phyloP scores from a whole-genome alignment of 805 yeast species.

The Myxozyma geophila region DNA sequence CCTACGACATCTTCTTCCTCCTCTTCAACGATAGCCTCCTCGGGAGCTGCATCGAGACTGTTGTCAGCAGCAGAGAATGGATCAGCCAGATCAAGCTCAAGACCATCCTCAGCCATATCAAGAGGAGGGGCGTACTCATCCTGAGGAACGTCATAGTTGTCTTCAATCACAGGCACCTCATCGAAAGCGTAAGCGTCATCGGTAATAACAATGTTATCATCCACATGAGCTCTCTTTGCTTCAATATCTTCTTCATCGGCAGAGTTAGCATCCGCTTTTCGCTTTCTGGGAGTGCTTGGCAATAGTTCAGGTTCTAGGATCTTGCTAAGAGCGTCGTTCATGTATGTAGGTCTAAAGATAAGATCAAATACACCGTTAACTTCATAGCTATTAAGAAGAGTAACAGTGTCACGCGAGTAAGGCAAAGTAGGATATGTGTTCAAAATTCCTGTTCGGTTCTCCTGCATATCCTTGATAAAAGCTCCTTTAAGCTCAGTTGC shows the following conservation, averaged over 20 bases:
- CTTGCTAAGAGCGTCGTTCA: slow-evolving; percentile 19
- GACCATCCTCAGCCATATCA: slow-evolving; percentile 7
- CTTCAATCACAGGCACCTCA: slow-evolving; percentile 14
- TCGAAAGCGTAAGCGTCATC: slow-evolving; percentile 17
- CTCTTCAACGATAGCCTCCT: slow-evolving; percentile 3
- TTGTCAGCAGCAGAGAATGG: slow-evolving; percentile 1
- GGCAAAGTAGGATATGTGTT: slow-evolving; percentile 33
- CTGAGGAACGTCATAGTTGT: slow-evolving; percentile 9
- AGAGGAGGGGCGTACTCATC: slow-evolving; percentile 9
- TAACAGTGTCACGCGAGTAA: slow-evolving; percentile 21
- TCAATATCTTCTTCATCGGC: slow-evolving; percentile 28
- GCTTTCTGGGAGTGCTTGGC: slow-evolving; percentile 12
- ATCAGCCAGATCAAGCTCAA: slow-evolving; percentile 26
- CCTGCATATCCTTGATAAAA: slow-evolving; percentile 44
- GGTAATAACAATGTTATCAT: slow-evolving; percentile 4
- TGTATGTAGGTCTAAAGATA: slow-evolving; percentile 21
- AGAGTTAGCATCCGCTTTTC: slow-evolving; percentile 18
- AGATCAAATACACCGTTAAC: slow-evolving; percentile 13
- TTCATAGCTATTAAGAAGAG: slow-evolving; percentile 23
- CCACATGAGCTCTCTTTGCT: slow-evolving; percentile 25
- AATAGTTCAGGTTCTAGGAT: slow-evolving; percentile 16
- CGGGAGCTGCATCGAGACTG: background rate
- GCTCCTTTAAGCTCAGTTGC: slow-evolving; percentile 53
- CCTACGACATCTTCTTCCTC: slow-evolving; percentile 20
- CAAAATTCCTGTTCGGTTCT: slow-evolving; percentile 38